A percentile compares a stretch with the other conserved stretches of the same genome.
Conservation (phyloP, 2,329 filamentous ascomycete species). For the Aspergillus pseudoviridinutans region DNA sequence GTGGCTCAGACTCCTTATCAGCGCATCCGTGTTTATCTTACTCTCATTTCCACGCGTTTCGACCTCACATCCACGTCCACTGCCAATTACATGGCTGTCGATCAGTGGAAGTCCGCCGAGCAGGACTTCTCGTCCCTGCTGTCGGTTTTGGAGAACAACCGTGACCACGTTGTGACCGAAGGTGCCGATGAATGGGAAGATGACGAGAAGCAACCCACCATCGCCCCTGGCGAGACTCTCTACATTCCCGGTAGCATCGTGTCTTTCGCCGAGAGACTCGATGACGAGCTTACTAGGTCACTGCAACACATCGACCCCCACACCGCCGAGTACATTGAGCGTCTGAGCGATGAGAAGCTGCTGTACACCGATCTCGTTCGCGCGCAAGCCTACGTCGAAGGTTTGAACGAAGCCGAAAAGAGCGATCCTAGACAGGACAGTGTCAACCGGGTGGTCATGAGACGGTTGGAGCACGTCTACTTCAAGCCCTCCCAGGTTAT, state of each 20-base stretch:
- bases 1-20: constrained; percentile 91
- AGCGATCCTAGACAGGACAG: constrained; percentile 78
- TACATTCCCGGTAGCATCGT: constrained; percentile 94
- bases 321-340: constrained; percentile 97
- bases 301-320: constrained; percentile 96
- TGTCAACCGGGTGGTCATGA: constrained; percentile 88
- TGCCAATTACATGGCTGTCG: constrained; percentile 78
- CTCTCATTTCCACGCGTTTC: constrained; percentile 88
- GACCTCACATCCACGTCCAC: constrained; percentile 76
- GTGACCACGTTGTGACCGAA: constrained; percentile 81
- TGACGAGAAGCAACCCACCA: constrained; percentile 83
- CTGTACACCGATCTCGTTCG: constrained; percentile 93
- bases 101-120: constrained; percentile 95
- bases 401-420: constrained; percentile 63
- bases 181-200: constrained; percentile 98
- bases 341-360: constrained; percentile 81
- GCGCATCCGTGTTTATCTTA: constrained; percentile 84
- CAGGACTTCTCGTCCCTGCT: constrained; percentile 78
- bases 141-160: constrained; percentile 71
- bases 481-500: constrained; percentile 97
- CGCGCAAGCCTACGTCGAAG: constrained; percentile 82
- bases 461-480: constrained; percentile 93
- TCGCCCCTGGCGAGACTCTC: constrained; percentile 69
- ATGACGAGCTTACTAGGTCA: constrained; percentile 96
- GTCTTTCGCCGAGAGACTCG: constrained; percentile 89